These are phyloP conservation scores for Gliomastix tumulicola DNA, from an alignment of 2,329 filamentous ascomycete species.

Conservation along the genomic window DNA sequence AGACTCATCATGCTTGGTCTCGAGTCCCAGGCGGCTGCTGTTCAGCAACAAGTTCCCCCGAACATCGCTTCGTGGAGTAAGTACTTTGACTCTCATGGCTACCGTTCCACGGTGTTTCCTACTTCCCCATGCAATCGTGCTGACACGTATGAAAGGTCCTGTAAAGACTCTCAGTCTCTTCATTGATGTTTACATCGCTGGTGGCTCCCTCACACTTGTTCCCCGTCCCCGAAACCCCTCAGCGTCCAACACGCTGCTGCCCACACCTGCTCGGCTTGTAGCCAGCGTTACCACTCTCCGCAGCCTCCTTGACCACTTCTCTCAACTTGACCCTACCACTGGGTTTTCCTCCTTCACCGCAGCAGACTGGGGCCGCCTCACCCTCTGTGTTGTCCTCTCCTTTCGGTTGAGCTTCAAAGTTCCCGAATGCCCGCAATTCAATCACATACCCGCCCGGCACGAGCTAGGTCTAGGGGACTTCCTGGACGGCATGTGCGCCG, in stretches of 20 bases:
- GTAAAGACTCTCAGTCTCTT: no score
- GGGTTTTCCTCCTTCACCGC: conserved; percentile 28
- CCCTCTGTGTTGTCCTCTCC: conserved; percentile 31
- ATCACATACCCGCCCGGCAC: conserved; percentile 27
- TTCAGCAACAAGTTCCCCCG: conserved; percentile 25
- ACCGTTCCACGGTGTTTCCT: no score
- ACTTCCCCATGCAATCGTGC: conserved; percentile 17
- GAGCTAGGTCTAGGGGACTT: conserved; percentile 30
- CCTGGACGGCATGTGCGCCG: conserved; percentile 20
- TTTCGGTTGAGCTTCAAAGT: conserved; percentile 40
- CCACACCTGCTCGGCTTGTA: no score
- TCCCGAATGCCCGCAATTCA: conserved; percentile 23
- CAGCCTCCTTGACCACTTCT: background rate
- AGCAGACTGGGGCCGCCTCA: conserved; percentile 35
- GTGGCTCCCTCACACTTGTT: conserved; percentile 24
- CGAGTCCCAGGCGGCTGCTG: conserved; percentile 36
- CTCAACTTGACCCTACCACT: no score
- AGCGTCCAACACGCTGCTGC: no score
- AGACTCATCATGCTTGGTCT: conserved; percentile 38
- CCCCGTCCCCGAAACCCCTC: no score
- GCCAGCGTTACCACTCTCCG: no score
- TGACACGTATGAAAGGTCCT: no score
- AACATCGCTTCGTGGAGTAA: conserved; percentile 17
- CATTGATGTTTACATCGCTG: conserved; percentile 29
- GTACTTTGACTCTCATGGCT: conserved; percentile 11